Evolutionary conservation across 768 basidiomycete species (phyloP).

Genomic region (Cystofilobasidium capitatum): DNA sequence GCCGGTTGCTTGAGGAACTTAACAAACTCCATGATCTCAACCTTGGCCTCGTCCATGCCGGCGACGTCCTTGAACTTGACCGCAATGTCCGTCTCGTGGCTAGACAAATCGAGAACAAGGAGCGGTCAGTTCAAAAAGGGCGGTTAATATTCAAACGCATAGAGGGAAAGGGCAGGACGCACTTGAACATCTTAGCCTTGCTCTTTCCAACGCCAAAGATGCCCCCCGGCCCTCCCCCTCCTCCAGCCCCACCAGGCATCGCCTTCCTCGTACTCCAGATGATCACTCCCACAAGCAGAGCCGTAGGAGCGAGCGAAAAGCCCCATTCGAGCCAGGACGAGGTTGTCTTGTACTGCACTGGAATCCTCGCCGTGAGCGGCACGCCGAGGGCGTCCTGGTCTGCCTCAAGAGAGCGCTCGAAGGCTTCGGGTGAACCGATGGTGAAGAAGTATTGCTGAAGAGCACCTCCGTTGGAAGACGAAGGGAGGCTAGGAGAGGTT

Average conservation of each 20-base stretch:
- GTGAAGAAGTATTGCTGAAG: constrained; percentile 66
- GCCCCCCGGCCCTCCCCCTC: constrained; percentile 60
- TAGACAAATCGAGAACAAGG: background rate
- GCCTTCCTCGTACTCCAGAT: constrained; percentile 50
- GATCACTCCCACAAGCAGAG: constrained; percentile 80
- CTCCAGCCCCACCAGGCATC: constrained; percentile 39
- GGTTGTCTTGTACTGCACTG: constrained; percentile 93
- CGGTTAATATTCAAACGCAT: background rate
- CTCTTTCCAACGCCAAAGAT: constrained; percentile 98
- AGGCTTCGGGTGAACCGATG: constrained; percentile 92
- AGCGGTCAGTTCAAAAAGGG: background rate
- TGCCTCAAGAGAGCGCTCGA: constrained; percentile 88
- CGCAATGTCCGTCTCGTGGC: constrained; percentile 78
- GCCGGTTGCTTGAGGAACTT: constrained; percentile 94
- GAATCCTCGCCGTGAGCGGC: constrained; percentile 82
- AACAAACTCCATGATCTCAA: constrained; percentile 98
- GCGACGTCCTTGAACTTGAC: constrained; percentile 94
- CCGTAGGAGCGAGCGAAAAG: constrained; percentile 87
- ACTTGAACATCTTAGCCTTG: constrained; percentile 81
- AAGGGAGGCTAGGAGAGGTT: constrained; percentile 34
- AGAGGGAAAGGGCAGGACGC: background rate
- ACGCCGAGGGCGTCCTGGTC: constrained; percentile 88
- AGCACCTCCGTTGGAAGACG: constrained; percentile 43
- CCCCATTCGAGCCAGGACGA: constrained; percentile 70
- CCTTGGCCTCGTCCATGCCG: constrained; percentile 98